Evolutionary conservation across 108 stramenopile genomes (phyloP).

Genomic region (Tribonema minus): DNA sequence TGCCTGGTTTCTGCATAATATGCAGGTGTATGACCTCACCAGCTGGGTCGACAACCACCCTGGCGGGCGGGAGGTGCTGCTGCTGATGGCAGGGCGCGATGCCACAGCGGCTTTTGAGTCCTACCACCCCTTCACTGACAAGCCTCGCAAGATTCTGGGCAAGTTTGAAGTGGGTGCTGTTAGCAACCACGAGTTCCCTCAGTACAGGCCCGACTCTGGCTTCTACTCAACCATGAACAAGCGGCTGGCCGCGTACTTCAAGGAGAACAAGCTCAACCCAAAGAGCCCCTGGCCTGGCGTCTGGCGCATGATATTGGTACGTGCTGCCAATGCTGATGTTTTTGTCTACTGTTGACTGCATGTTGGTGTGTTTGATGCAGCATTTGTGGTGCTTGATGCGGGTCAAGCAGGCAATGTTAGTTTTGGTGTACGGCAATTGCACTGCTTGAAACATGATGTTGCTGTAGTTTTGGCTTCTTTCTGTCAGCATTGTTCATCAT

Average conservation of each 20-base stretch:
- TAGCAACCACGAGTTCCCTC: conserved; percentile 35
- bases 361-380: too few relatives aligned
- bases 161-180: conserved; percentile 40
- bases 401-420: too few relatives aligned
- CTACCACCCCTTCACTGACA: conserved; percentile 55
- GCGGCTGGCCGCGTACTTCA: conserved; percentile 43
- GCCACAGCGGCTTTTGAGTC: conserved; percentile 42
- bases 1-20: neutral
- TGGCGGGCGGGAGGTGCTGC: conserved; percentile 46
- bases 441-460: too few relatives aligned
- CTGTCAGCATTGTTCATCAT: too few relatives aligned
- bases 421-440: too few relatives aligned
- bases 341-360: too few relatives aligned
- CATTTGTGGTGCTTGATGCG: too few relatives aligned
- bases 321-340: too few relatives aligned
- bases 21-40: conserved; percentile 42
- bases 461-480: too few relatives aligned
- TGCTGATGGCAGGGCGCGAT: conserved; percentile 48
- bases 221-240: conserved; percentile 41
- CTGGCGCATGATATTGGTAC: conserved; percentile 47
- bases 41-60: conserved; percentile 50
- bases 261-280: conserved; percentile 49
- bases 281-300: conserved; percentile 36
- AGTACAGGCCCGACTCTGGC: conserved; percentile 53
- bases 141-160: conserved; percentile 41